Conservation (phyloP, 2,329 filamentous ascomycete species). For the Neoascochyta sp. region DNA sequence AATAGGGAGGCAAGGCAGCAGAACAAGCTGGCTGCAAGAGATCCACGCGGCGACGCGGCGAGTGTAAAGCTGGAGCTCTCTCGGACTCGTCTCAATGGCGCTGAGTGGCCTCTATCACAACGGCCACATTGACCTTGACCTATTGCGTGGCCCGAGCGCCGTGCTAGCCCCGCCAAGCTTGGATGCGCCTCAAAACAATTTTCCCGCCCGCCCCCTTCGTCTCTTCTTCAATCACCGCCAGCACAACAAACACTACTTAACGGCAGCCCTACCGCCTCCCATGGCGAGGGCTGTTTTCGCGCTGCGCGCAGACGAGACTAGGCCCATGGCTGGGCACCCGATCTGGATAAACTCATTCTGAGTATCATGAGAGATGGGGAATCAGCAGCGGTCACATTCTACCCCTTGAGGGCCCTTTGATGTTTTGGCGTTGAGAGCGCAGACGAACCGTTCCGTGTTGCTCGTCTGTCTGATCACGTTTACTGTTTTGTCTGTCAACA, state of each 20-base stretch:
- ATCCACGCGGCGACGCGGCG: no score
- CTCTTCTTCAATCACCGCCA: slow-evolving; percentile 51
- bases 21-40: slow-evolving; percentile 20
- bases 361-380: slow-evolving; percentile 63
- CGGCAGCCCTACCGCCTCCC: slow-evolving; percentile 49
- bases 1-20: no score
- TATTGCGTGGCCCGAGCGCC: no score
- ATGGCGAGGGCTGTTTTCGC: slow-evolving; percentile 61
- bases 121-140: slow-evolving; percentile 35
- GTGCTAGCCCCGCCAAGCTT: slow-evolving; percentile 22
- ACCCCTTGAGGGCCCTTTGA: slow-evolving; percentile 2
- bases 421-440: no score
- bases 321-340: slow-evolving; percentile 70
- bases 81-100: no score
- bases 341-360: slow-evolving; percentile 61
- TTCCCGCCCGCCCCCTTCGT: slow-evolving; percentile 37
- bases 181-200: slow-evolving; percentile 31
- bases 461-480: not conserved
- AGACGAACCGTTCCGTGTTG: no score
- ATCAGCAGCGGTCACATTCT: slow-evolving; percentile 68
- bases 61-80: no score
- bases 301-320: slow-evolving; percentile 62
- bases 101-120: slow-evolving; percentile 11
- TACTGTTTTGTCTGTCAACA: not conserved
- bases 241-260: slow-evolving; percentile 57